Conservation (phyloP, 192 early-diverging fungal genomes). For the Backusella tarrabulga region DNA sequence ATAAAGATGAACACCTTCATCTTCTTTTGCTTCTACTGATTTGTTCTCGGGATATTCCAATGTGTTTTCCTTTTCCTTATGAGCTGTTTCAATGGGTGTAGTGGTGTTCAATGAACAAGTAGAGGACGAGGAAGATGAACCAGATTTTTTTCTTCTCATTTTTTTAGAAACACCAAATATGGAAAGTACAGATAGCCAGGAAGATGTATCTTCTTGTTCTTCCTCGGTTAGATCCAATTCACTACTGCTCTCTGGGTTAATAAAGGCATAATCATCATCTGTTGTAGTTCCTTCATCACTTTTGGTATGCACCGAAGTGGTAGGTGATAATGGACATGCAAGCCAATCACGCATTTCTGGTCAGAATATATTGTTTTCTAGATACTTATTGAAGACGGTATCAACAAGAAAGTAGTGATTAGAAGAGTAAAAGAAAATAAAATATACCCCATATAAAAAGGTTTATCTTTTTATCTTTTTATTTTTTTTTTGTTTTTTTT, state of each 20-base stretch:
- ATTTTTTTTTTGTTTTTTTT: neutral
- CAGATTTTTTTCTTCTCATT: neutral
- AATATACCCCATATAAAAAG: neutral
- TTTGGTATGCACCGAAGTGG: neutral
- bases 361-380: neutral
- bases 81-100: neutral
- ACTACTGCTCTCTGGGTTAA: neutral
- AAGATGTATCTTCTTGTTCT: neutral
- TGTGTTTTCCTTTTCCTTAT: neutral
- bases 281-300: neutral
- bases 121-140: neutral
- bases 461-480: neutral
- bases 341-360: slow-evolving; percentile 22
- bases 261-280: neutral
- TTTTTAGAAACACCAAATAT: neutral
- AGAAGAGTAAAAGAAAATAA: neutral
- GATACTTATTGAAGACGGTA: neutral
- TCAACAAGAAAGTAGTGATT: neutral
- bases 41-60: neutral
- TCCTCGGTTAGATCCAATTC: neutral
- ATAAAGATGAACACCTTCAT: neutral
- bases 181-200: neutral
- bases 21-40: neutral
- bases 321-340: neutral
- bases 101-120: neutral